A percentile compares a stretch with the other conserved stretches of the same genome.
These are phyloP conservation scores for Saccharomycopsis schoenii DNA, from an alignment of 805 yeast genomes.

Conservation along the genomic window DNA sequence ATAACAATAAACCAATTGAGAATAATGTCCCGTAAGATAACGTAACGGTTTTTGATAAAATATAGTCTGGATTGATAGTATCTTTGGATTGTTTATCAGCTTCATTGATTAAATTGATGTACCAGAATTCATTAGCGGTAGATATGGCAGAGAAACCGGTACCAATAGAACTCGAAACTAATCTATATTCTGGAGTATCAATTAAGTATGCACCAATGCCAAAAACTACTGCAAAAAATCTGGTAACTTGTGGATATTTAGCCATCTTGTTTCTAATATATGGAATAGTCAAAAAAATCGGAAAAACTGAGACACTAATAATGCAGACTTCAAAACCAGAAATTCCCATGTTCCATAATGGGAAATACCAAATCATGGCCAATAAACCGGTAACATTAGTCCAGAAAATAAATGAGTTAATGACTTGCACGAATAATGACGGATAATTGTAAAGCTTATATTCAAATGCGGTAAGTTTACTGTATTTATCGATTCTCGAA, in stretches of 20 bases:
- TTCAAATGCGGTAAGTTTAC: slow-evolving; percentile 10
- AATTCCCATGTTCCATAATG: slow-evolving; percentile 96
- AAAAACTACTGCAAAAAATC: slow-evolving; percentile 43
- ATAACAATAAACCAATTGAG: slow-evolving; percentile 58
- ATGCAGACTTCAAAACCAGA: slow-evolving; percentile 84
- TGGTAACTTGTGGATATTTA: slow-evolving; percentile 41
- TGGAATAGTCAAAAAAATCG: slow-evolving; percentile 43
- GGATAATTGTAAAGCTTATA: slow-evolving; percentile 21
- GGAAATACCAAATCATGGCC: slow-evolving; percentile 92
- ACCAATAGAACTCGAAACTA: slow-evolving; percentile 59
- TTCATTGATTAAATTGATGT: slow-evolving; percentile 26
- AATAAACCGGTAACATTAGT: slow-evolving; percentile 71
- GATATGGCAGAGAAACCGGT: slow-evolving; percentile 52
- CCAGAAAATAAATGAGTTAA: slow-evolving; percentile 80
- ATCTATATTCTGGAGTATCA: slow-evolving; percentile 58
- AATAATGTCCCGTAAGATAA: slow-evolving; percentile 42
- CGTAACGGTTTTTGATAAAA: slow-evolving; percentile 22
- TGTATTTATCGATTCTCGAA: slow-evolving; percentile 19
- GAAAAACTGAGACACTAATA: slow-evolving; percentile 41
- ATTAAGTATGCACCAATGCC: slow-evolving; percentile 73
- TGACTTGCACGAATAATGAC: slow-evolving; percentile 34
- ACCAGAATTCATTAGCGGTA: slow-evolving; percentile 42
- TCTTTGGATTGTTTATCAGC: slow-evolving; percentile 24
- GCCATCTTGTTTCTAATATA: slow-evolving; percentile 32
- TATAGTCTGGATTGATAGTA: slow-evolving; percentile 19